These are phyloP conservation scores for Huntiella omanensis DNA, from an alignment of 2,329 filamentous ascomycete species.

Conservation along the genomic window DNA sequence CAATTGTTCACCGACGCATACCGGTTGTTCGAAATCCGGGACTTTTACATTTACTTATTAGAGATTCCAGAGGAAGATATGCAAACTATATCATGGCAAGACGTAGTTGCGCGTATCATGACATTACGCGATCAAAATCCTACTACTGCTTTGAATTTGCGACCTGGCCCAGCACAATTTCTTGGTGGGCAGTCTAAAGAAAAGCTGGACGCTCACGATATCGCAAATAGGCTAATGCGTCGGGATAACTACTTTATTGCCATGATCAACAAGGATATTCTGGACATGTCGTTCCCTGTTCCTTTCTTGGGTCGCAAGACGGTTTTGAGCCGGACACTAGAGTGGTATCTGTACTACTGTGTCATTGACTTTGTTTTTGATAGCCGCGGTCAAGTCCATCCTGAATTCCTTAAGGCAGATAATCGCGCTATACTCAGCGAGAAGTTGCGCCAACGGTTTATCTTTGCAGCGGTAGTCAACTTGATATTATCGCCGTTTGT, in stretches of 20 bases:
- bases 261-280: slow-evolving; percentile 87
- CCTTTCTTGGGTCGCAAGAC: slow-evolving; percentile 66
- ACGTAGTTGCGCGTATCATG: slow-evolving; percentile 73
- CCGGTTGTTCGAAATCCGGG: slow-evolving; percentile 56
- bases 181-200: slow-evolving; percentile 80
- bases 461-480: slow-evolving; percentile 71
- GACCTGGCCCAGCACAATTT: slow-evolving; percentile 31
- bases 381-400: slow-evolving; percentile 67
- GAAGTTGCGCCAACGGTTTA: slow-evolving; percentile 57
- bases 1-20: slow-evolving; percentile 56
- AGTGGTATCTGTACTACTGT: slow-evolving; percentile 82
- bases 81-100: slow-evolving; percentile 87
- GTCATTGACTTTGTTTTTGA: slow-evolving; percentile 92
- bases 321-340: slow-evolving; percentile 72
- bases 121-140: slow-evolving; percentile 68
- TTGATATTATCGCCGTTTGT: slow-evolving; percentile 74
- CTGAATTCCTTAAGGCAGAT: slow-evolving; percentile 68
- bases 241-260: slow-evolving; percentile 95
- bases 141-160: slow-evolving; percentile 46
- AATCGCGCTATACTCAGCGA: slow-evolving; percentile 62
- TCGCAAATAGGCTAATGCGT: slow-evolving; percentile 91
- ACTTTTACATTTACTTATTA: slow-evolving; percentile 70
- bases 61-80: slow-evolving; percentile 70
- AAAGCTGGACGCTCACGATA: slow-evolving; percentile 86
- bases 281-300: slow-evolving; percentile 70